Percentiles rank a stretch among this genome's conserved stretches.
These are phyloP conservation scores for Bidens hawaiensis DNA, from an alignment of 140 eudicot genomes.

Conservation along the genomic window DNA sequence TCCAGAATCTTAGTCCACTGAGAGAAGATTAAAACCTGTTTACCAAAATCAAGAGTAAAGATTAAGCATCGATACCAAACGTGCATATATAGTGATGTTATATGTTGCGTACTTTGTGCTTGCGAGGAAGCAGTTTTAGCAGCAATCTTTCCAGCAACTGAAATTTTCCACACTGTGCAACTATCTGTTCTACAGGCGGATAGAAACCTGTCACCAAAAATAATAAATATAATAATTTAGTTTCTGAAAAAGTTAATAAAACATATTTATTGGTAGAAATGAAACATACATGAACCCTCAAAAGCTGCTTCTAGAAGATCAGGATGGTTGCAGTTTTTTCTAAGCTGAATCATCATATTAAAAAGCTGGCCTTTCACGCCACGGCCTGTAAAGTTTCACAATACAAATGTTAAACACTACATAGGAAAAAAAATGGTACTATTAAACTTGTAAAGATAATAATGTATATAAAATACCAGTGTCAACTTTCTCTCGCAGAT, in stretches of 20 bases:
- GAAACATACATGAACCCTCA: conserved; percentile 84
- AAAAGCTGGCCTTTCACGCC: conserved; percentile 61
- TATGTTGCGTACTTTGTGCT: conserved; percentile 61
- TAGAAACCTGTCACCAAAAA: conserved; percentile 49
- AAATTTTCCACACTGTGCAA: conserved; percentile 92
- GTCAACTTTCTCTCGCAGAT: conserved; percentile 46
- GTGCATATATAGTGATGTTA: not conserved
- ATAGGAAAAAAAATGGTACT: not conserved
- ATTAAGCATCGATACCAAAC: not conserved
- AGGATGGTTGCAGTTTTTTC: conserved; percentile 96
- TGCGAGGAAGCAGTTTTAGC: conserved; percentile 55
- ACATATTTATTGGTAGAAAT: not conserved
- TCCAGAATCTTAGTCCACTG: conserved; percentile 89
- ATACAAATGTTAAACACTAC: not conserved
- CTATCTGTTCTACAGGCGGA: conserved; percentile 85
- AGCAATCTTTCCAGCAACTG: conserved; percentile 67
- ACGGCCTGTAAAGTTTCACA: conserved; percentile 41
- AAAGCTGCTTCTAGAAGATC: conserved; percentile 78
- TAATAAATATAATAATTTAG: not conserved
- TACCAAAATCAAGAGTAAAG: conserved; percentile 19
- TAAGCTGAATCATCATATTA: conserved; percentile 78
- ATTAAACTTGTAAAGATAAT: too few species aligned
- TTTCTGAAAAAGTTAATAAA: not conserved
- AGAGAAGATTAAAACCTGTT: conserved; percentile 85
- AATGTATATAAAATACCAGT: conserved; percentile 33